Evolutionary conservation across 2,329 filamentous ascomycete species (phyloP), one percentile per base, ranked within the genome.

Genomic region (Fusarium sp.): DNA sequence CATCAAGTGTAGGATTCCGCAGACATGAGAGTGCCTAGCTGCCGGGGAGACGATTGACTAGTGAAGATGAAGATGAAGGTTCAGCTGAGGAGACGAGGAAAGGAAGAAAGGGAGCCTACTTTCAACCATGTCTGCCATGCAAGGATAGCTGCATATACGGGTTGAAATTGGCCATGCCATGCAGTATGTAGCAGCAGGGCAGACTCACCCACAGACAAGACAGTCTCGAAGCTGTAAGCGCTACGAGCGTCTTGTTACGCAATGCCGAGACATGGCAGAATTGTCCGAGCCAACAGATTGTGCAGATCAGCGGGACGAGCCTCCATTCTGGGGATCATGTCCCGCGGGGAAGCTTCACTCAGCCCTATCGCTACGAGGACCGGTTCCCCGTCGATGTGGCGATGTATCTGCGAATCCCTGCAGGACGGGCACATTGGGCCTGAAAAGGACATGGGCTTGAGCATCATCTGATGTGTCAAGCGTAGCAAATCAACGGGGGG

Each of bases 341-440:
- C 41, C 53, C 47, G 35, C 19, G 47, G 56, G 42, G 53, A 58
- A 53, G 47, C 15, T 10, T 46, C 21, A 29, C 19, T 45, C 41
- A 59, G 42, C 53, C 39, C 25, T 43, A 50, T 37, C 27, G 41
- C n/a, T n/a, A 7, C 13, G 13, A 33, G n/a, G n/a, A 3, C 41
- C 41, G 41, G n/a, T 19, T 44, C 41, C 41, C 41, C 41, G 41
- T 44, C 19, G 27, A 13, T n/a, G 31, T 14, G 10, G 13, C 11
- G 31, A 29, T 10, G 27, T 29, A 9, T 13, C 8, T 29, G 27
- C 11, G 9, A 3, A 33, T n/a, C 31, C 31, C 6, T 31, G 29
- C 23, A 25, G 27, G 27, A 10, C 27, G 3, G 11, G 9, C 27
- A 10, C 11, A 13, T 13, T 33, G 5, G 31, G 5, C 13, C 11